These are phyloP conservation scores for Prosopis cineraria DNA, from an alignment of 306 rosid species.

Conservation along the genomic window DNA sequence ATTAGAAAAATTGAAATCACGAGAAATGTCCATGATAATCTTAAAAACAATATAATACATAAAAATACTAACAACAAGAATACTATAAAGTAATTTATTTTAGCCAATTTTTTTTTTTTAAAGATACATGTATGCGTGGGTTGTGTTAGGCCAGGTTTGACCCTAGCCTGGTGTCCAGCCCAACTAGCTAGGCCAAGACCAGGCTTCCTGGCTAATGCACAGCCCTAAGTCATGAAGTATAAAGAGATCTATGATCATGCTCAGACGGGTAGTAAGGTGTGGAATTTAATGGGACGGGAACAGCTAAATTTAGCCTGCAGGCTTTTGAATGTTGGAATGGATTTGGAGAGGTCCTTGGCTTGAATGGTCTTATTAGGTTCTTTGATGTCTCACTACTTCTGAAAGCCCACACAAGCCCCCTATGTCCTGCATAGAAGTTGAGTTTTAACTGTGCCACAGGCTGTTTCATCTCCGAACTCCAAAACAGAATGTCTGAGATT, in stretches of 20 bases:
- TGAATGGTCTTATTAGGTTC: not conserved
- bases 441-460: not conserved
- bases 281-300: not conserved
- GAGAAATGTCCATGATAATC: too few species aligned
- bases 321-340: not conserved
- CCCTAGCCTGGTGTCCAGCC: too few species aligned
- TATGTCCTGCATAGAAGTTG: not conserved
- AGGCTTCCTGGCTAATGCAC: too few species aligned
- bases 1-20: too few species aligned
- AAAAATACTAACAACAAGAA: too few species aligned
- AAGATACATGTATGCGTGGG: too few species aligned
- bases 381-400: not conserved
- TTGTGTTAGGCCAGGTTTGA: too few species aligned
- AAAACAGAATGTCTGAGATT: not conserved
- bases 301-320: not conserved
- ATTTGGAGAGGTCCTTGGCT: not conserved
- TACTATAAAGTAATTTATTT: too few species aligned
- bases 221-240: too few species aligned
- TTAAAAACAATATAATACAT: too few species aligned
- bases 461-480: not conserved
- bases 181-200: too few species aligned
- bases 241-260: not conserved
- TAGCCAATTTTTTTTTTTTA: too few species aligned
- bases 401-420: not conserved
- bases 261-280: not conserved